phyloP scores from a whole-genome alignment of 208 protist species.

The Crithidia fasciculata region DNA sequence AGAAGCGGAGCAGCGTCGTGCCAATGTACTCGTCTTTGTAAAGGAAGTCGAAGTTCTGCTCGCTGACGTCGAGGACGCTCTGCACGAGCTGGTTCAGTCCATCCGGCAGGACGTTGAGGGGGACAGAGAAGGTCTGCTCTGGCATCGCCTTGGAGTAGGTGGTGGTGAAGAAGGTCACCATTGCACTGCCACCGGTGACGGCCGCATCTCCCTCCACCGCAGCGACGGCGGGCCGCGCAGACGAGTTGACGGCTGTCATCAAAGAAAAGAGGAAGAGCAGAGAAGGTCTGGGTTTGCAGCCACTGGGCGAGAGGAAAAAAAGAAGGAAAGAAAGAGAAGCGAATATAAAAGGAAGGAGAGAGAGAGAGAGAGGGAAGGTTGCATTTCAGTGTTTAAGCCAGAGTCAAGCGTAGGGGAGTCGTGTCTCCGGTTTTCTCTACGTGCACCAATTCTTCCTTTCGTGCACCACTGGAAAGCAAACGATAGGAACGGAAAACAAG shows the following conservation, averaged over 20 bases:
- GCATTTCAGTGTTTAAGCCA: too few relatives aligned
- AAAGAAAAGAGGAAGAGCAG: neutral
- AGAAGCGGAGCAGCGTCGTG: constrained; percentile 76
- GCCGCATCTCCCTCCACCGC: constrained; percentile 12
- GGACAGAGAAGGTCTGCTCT: constrained; percentile 77
- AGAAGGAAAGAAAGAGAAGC: neutral
- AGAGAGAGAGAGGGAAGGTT: too few relatives aligned
- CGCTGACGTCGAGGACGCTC: constrained; percentile 55
- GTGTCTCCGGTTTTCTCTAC: too few relatives aligned
- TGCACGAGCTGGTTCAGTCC: constrained; percentile 75
- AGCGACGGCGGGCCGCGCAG: neutral
- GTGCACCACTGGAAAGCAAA: too few relatives aligned
- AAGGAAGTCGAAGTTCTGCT: constrained; percentile 78
- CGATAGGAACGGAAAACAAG: too few relatives aligned
- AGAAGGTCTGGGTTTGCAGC: neutral
- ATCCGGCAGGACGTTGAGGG: constrained; percentile 66
- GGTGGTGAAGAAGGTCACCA: constrained; percentile 84
- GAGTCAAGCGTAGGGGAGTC: too few relatives aligned
- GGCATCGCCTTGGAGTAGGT: constrained; percentile 75
- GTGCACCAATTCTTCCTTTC: too few relatives aligned
- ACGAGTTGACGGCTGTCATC: constrained; percentile 12
- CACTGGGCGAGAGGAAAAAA: neutral
- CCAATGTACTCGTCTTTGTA: constrained; percentile 84
- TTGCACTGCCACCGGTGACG: constrained; percentile 49
- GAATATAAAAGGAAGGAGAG: neutral